These are phyloP conservation scores for Aureobasidium pullulans DNA, from an alignment of 2,329 filamentous ascomycete species.

Conservation along the genomic window DNA sequence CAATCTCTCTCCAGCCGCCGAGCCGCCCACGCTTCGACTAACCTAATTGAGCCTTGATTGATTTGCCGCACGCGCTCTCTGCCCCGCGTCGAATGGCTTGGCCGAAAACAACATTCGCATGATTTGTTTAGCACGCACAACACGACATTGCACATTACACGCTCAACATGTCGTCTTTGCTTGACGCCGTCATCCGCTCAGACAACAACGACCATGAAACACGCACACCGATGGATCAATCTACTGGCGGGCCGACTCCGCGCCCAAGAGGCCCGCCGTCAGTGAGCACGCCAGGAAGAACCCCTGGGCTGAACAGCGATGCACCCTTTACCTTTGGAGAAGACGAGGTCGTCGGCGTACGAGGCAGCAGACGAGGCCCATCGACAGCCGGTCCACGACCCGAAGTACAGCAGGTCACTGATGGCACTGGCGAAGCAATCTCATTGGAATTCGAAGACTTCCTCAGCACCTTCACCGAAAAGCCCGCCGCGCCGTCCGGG, in stretches of 20 bases:
- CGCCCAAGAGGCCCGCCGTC: conserved; percentile 47
- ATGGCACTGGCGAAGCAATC: conserved; percentile 66
- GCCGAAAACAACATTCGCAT: background rate
- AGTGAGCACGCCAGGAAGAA: conserved; percentile 35
- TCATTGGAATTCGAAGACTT: conserved; percentile 74
- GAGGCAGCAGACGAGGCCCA: conserved; percentile 35
- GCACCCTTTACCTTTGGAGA: conserved; percentile 48
- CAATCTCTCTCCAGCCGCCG: no score
- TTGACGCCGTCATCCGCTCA: conserved; percentile 44
- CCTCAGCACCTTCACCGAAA: conserved; percentile 56
- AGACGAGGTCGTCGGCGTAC: conserved; percentile 52
- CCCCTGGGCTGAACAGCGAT: conserved; percentile 44
- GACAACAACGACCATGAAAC: conserved; percentile 29
- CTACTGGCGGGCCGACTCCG: conserved; percentile 32
- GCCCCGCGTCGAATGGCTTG: background rate
- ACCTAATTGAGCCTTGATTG: background rate
- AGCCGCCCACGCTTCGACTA: no score
- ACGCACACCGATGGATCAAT: conserved; percentile 20
- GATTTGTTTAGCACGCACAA: background rate
- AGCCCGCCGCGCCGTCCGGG: conserved; percentile 10
- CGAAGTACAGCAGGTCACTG: conserved; percentile 65
- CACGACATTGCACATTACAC: background rate
- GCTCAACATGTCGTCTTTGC: conserved; percentile 43
- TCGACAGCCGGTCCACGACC: conserved; percentile 39
- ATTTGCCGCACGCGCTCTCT: background rate